phyloP scores from a whole-genome alignment of 345 rosid species.

The Hibiscus syriacus region DNA sequence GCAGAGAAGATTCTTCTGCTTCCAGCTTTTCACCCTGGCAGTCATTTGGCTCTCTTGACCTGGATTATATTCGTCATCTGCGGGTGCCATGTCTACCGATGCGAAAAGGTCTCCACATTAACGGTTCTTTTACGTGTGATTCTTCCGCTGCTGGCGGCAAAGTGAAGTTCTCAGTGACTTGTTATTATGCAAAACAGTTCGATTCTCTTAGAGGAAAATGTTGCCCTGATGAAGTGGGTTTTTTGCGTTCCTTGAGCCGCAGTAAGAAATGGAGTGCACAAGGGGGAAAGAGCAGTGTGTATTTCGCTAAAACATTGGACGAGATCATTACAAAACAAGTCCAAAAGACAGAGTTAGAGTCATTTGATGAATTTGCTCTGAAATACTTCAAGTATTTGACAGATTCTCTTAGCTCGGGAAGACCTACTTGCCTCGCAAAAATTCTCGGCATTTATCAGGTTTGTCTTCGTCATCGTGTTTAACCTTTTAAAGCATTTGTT shows the following conservation, averaged over 20 bases:
- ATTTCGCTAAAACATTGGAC: slow-evolving; percentile 87
- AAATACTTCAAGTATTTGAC: slow-evolving; percentile 74
- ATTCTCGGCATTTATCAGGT: slow-evolving; percentile 98
- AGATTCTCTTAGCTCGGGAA: slow-evolving; percentile 55
- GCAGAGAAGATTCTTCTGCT: slow-evolving; percentile 34
- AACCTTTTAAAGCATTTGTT: neutral
- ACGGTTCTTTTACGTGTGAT: slow-evolving; percentile 59
- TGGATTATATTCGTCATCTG: slow-evolving; percentile 48
- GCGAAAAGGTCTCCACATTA: slow-evolving; percentile 67
- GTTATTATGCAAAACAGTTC: slow-evolving; percentile 83
- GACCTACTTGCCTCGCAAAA: slow-evolving; percentile 99
- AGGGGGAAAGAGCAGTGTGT: slow-evolving; percentile 97
- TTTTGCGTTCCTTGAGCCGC: slow-evolving; percentile 84
- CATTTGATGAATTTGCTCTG: slow-evolving; percentile 83
- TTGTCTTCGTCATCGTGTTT: slow-evolving; percentile 12
- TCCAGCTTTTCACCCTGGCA: slow-evolving; percentile 58
- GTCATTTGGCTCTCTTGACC: slow-evolving; percentile 51
- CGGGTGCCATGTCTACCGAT: slow-evolving; percentile 35
- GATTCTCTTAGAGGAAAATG: slow-evolving; percentile 72
- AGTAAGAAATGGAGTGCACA: slow-evolving; percentile 87
- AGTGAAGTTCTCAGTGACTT: slow-evolving; percentile 76
- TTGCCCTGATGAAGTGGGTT: slow-evolving; percentile 73
- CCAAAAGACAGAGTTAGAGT: slow-evolving; percentile 74
- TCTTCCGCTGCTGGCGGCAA: slow-evolving; percentile 51
- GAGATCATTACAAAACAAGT: slow-evolving; percentile 94